These are phyloP conservation scores for Taphrina communis DNA, from an alignment of 1,139 yeast species.

Conservation along the genomic window DNA sequence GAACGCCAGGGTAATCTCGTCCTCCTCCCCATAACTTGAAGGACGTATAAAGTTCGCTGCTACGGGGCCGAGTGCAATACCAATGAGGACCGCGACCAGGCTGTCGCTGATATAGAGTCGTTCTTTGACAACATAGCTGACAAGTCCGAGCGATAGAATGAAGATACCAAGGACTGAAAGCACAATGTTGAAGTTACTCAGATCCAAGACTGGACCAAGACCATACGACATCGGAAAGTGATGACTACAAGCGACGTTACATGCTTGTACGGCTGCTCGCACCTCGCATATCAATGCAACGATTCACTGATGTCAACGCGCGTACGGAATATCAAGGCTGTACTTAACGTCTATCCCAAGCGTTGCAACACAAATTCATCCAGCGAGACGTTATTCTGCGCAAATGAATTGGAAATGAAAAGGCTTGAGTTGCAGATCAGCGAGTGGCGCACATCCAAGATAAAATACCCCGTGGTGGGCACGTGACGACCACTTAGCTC, in stretches of 20 bases:
- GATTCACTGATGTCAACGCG: not conserved
- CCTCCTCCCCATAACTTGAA: constrained; percentile 46
- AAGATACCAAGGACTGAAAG: constrained; percentile 50
- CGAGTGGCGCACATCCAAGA: not conserved
- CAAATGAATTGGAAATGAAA: not conserved
- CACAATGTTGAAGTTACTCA: constrained; percentile 49
- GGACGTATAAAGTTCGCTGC: constrained; percentile 49
- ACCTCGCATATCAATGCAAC: not conserved
- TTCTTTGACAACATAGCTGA: constrained; percentile 49
- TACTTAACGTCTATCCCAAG: not conserved
- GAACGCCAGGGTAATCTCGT: constrained; percentile 50
- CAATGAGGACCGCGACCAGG: constrained; percentile 49
- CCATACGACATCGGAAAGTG: not conserved
- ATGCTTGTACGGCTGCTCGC: no score
- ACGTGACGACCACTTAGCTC: no score
- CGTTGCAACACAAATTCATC: not conserved
- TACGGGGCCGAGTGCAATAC: constrained; percentile 46
- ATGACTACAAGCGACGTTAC: not conserved
- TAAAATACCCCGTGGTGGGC: no score
- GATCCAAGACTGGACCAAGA: constrained; percentile 46
- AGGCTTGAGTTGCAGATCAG: not conserved
- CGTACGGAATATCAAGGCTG: no score
- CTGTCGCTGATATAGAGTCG: constrained; percentile 49
- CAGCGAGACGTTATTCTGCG: not conserved
- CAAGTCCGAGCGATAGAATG: constrained; percentile 48